A percentile compares a stretch with the other conserved stretches of the same genome.
Evolutionary conservation across 1,284 basidiomycete species (phyloP).

Genomic region (Sanguinoderma infundibulare): DNA sequence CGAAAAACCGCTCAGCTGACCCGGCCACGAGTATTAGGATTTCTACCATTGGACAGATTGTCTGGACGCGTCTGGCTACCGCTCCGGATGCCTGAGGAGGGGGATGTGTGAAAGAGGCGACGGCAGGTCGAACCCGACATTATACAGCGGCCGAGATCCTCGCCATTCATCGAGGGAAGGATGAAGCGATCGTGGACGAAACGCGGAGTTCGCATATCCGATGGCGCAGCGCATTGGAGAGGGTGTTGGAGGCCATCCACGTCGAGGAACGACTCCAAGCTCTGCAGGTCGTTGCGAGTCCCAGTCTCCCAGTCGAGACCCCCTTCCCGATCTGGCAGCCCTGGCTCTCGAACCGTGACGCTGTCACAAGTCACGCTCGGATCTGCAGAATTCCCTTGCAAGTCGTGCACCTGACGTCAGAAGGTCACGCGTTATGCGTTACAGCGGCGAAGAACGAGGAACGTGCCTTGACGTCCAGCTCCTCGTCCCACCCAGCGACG

Average conservation of each 20-base stretch:
- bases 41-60: not conserved
- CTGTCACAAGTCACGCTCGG: slow-evolving; percentile 5
- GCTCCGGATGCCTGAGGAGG: slow-evolving; percentile 8
- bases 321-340: not conserved
- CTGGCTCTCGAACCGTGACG: not conserved
- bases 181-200: not conserved
- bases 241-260: not conserved
- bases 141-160: slow-evolving; percentile 16
- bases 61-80: not conserved
- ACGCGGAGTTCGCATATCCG: not conserved
- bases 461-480: slow-evolving; percentile 24
- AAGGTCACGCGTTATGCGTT: slow-evolving; percentile 23
- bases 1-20: slow-evolving; percentile 8
- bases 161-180: slow-evolving; percentile 4
- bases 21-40: not conserved
- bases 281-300: too few species aligned
- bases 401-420: slow-evolving; percentile 17
- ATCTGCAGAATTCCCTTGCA: not conserved
- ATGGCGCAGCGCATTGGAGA: not conserved
- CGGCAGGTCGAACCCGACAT: slow-evolving; percentile 4
- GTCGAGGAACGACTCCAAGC: not conserved
- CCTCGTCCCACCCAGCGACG: slow-evolving; percentile 28
- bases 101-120: slow-evolving; percentile 7
- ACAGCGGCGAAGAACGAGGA: slow-evolving; percentile 25
- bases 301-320: not conserved